These are phyloP conservation scores for Beta macrorhiza DNA, from an alignment of 179 eudicot genomes.

Conservation along the genomic window DNA sequence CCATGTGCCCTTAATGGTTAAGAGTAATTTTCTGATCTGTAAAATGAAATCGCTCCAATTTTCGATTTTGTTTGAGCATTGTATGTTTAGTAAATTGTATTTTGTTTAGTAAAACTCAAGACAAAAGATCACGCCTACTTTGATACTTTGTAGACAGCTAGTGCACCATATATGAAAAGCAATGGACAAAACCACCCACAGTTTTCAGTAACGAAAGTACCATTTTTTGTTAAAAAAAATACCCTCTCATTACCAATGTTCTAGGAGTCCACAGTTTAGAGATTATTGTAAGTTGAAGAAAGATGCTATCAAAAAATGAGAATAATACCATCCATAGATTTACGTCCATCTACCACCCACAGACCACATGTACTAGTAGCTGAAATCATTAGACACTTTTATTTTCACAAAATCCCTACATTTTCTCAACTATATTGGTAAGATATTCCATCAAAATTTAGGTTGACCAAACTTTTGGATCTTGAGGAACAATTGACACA, in stretches of 20 bases:
- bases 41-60: too few relatives aligned
- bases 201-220: background rate
- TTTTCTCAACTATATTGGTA: background rate
- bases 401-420: background rate
- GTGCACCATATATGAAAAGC: background rate
- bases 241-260: background rate
- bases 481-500: background rate
- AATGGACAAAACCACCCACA: conserved; percentile 1
- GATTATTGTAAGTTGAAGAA: background rate
- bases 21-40: too few relatives aligned
- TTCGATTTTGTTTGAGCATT: too few relatives aligned
- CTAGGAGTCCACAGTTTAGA: background rate
- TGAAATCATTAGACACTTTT: background rate
- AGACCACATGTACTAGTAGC: background rate
- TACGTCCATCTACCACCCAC: background rate
- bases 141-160: too few relatives aligned
- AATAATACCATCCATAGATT: conserved; percentile 11
- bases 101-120: too few relatives aligned
- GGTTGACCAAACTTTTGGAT: conserved; percentile 1
- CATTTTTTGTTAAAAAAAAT: background rate
- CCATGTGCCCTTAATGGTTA: too few relatives aligned
- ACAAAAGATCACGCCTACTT: background rate
- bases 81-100: too few relatives aligned
- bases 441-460: background rate
- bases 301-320: background rate